A percentile compares a stretch with the other conserved stretches of the same genome.
phyloP scores from a whole-genome alignment of 2,329 filamentous ascomycete genomes.

The Aspergillus caelatus region DNA sequence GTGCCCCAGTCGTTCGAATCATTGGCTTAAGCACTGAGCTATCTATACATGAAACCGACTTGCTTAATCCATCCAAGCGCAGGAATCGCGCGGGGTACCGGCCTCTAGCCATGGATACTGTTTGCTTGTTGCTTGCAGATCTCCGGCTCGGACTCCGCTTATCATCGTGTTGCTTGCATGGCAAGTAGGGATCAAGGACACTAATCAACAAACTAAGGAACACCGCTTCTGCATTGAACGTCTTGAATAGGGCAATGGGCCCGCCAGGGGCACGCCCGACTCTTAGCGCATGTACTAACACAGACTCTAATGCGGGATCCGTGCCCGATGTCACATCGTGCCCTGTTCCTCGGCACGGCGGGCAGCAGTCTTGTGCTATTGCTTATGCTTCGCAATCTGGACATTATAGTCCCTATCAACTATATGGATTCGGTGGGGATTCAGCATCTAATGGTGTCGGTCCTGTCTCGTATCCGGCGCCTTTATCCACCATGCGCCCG shows the following conservation, averaged over 20 bases:
- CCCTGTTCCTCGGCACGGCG: background rate
- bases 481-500: background rate
- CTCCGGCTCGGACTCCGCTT: constrained; percentile 1
- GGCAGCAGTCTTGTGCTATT: background rate
- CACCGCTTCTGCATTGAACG: background rate
- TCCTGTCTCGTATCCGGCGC: background rate
- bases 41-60: background rate
- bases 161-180: background rate
- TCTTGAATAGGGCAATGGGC: background rate
- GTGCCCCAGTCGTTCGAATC: background rate
- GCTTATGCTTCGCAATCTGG: background rate
- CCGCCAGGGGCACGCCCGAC: background rate
- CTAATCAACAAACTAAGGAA: background rate
- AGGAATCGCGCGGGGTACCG: background rate
- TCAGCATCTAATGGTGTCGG: too few species aligned
- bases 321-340: background rate
- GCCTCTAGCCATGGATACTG: background rate
- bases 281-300: background rate
- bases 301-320: background rate
- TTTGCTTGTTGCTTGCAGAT: background rate
- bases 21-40: background rate
- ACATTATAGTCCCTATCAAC: background rate
- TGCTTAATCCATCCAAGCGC: background rate
- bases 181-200: background rate
- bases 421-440: background rate